Evolutionary conservation across 805 yeast genomes (phyloP).

Genomic region (Lipomyces kockii): DNA sequence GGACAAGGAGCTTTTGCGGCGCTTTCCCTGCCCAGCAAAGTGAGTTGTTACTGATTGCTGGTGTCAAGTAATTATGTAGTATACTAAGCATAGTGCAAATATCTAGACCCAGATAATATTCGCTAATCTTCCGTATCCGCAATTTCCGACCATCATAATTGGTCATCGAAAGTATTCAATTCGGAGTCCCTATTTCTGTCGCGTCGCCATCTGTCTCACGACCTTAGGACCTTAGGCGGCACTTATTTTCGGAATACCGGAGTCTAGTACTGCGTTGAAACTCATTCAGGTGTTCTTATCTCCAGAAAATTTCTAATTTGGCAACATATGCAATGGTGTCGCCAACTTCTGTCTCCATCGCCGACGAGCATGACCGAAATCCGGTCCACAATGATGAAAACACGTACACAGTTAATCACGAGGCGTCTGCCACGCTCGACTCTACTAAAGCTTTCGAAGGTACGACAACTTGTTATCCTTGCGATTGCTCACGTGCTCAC

Average conservation of each 20-base stretch:
- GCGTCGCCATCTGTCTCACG: slow-evolving; percentile 2
- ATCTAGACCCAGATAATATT: slow-evolving; percentile 25
- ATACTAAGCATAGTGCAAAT: background rate
- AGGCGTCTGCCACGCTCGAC: slow-evolving; percentile 75
- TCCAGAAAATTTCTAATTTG: background rate
- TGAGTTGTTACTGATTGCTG: slow-evolving; percentile 14
- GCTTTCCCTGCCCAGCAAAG: slow-evolving; percentile 47
- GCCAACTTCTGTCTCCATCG: slow-evolving; percentile 8
- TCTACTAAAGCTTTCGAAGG: slow-evolving; percentile 92
- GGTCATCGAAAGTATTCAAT: background rate
- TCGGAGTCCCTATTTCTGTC: slow-evolving; percentile 14
- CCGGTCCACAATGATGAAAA: slow-evolving; percentile 21
- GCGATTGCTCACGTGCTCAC: slow-evolving; percentile 13
- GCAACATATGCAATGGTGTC: slow-evolving; percentile 18
- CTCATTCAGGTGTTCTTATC: background rate
- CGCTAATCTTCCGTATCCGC: background rate
- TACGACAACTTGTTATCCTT: slow-evolving; percentile 1
- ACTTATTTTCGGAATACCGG: slow-evolving; percentile 14
- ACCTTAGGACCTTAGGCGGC: background rate
- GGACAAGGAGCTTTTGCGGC: slow-evolving; percentile 47
- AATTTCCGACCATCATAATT: background rate
- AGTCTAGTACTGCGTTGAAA: background rate
- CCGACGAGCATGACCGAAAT: slow-evolving; percentile 9
- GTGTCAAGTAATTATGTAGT: background rate
- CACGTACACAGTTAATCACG: slow-evolving; percentile 67